Evolutionary conservation across 306 rosid species (phyloP).

Genomic region (Hylodesmum podocarpum): DNA sequence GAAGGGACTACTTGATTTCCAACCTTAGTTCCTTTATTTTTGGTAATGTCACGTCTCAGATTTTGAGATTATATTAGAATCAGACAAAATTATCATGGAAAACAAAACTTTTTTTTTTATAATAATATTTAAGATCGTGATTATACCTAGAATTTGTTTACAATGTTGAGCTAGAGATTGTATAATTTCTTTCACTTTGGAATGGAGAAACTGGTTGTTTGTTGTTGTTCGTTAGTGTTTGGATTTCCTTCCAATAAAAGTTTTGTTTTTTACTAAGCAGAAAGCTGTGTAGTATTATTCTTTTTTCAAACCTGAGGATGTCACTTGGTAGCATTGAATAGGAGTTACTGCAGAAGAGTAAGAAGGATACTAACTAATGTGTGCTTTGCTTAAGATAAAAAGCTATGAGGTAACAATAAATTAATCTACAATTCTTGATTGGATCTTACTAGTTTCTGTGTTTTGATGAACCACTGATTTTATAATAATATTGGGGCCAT

Average conservation of each 20-base stretch:
- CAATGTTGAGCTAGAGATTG: neutral
- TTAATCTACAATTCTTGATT: neutral
- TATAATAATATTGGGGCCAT: neutral
- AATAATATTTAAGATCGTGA: too few relatives aligned
- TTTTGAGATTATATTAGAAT: neutral
- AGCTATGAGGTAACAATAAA: neutral
- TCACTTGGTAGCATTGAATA: neutral
- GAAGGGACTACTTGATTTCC: neutral
- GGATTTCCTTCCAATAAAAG: neutral
- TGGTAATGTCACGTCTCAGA: neutral
- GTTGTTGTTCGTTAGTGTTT: neutral
- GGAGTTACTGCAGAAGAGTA: neutral
- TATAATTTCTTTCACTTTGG: constrained; percentile 3
- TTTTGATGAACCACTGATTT: neutral
- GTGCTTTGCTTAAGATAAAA: neutral
- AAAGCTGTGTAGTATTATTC: neutral
- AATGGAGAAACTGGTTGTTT: neutral
- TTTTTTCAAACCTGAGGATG: neutral
- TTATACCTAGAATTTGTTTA: too few relatives aligned
- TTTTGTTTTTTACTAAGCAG: neutral
- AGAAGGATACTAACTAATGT: neutral
- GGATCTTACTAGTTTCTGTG: neutral
- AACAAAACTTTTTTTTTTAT: too few relatives aligned
- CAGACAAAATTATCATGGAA: too few relatives aligned
- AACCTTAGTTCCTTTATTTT: neutral